Percentiles rank a stretch among this genome's conserved stretches.
Evolutionary conservation across 2,329 filamentous ascomycete species (phyloP).

Genomic region (Paecilomyces fulvus): DNA sequence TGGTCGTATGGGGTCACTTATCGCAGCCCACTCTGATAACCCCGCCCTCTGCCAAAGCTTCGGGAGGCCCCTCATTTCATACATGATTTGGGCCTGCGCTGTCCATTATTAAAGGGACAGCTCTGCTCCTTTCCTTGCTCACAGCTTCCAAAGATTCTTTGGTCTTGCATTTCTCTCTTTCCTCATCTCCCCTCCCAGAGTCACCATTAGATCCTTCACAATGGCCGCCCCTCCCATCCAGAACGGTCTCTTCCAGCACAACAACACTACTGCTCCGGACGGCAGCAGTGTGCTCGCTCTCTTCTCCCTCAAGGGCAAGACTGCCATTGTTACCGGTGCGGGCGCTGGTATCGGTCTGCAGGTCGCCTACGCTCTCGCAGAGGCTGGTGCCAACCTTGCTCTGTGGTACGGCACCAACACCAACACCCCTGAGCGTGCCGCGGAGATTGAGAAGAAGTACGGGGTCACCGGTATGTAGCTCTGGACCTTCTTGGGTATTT

Average conservation of each 20-base stretch:
- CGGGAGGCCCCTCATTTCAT: neutral
- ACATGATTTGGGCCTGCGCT: neutral
- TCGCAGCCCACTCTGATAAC: neutral
- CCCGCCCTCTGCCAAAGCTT: neutral
- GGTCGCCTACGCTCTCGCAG: constrained; percentile 56
- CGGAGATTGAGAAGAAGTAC: constrained; percentile 56
- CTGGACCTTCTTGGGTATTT: neutral
- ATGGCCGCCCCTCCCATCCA: constrained; percentile 29
- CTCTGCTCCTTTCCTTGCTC: neutral
- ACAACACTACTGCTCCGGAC: constrained; percentile 44
- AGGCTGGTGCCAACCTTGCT: constrained; percentile 63
- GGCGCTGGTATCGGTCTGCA: constrained; percentile 61
- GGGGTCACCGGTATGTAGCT: constrained; percentile 55
- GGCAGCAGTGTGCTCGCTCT: constrained; percentile 50
- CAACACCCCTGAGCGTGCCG: constrained; percentile 53
- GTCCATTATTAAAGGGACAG: neutral
- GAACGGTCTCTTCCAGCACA: constrained; percentile 47
- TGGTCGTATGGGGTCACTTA: neutral
- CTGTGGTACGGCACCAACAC: constrained; percentile 66
- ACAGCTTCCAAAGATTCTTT: neutral
- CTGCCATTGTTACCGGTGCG: constrained; percentile 61
- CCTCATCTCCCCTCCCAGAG: neutral
- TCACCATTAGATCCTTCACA: constrained; percentile 4
- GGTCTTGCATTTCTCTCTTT: neutral
- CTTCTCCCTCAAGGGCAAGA: constrained; percentile 62